Percentiles rank a stretch among this genome's conserved stretches.
Conservation (phyloP, 164 flowering plant genomes). For the Annona squamosa region DNA sequence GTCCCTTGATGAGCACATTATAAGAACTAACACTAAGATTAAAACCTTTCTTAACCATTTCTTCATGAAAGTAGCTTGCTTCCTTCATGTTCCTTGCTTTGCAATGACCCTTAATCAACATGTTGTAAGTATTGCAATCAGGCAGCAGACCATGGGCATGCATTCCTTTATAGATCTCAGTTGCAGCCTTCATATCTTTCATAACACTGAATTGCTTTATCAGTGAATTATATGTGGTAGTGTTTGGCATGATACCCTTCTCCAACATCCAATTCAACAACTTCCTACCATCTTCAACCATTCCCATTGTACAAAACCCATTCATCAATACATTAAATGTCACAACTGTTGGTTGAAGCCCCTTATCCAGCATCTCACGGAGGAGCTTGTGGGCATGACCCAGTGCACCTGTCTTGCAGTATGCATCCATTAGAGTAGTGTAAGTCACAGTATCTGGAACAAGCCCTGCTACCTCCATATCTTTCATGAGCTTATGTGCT, state of each 20-base stretch:
- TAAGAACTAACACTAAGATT: slow-evolving; percentile 21
- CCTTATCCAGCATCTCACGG: slow-evolving; percentile 30
- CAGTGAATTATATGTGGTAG: slow-evolving; percentile 32
- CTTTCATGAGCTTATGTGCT: slow-evolving; percentile 28
- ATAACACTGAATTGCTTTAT: slow-evolving; percentile 24
- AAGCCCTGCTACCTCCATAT: slow-evolving; percentile 25
- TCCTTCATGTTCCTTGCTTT: slow-evolving; percentile 34
- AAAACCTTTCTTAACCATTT: slow-evolving; percentile 25
- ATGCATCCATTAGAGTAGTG: slow-evolving; percentile 33
- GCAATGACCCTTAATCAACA: slow-evolving; percentile 27
- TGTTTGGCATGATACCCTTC: slow-evolving; percentile 35
- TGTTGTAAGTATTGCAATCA: slow-evolving; percentile 26
- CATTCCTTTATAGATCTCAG: slow-evolving; percentile 23
- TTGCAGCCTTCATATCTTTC: slow-evolving; percentile 25
- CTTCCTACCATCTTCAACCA: slow-evolving; percentile 45
- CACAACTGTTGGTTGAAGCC: slow-evolving; percentile 30
- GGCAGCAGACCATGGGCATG: slow-evolving; percentile 21
- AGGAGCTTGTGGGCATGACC: slow-evolving; percentile 25
- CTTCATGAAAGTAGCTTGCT: slow-evolving; percentile 24
- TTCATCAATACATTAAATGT: slow-evolving; percentile 48
- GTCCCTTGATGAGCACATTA: slow-evolving; percentile 32
- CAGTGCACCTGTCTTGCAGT: slow-evolving; percentile 26
- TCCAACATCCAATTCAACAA: slow-evolving; percentile 35
- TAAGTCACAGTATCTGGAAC: slow-evolving; percentile 25
- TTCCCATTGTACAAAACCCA: slow-evolving; percentile 45